phyloP scores from a whole-genome alignment of 2,329 filamentous ascomycete genomes.

The Beauveria australis region DNA sequence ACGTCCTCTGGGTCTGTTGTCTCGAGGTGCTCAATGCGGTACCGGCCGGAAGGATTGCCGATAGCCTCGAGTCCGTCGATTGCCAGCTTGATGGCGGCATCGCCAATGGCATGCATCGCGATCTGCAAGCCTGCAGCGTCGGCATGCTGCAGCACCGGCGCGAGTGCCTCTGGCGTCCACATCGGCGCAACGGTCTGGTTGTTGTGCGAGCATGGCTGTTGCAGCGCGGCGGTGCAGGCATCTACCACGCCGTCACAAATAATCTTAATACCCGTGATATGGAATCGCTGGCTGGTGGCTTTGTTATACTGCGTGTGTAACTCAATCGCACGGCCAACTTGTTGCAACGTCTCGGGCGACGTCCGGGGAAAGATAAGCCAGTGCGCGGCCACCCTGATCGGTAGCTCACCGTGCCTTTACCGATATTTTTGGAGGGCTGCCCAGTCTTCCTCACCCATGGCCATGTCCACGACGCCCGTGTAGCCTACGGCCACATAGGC shows the following conservation, averaged over 20 bases:
- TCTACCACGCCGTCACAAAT: constrained; percentile 58
- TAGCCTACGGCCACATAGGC: constrained; percentile 38
- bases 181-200: constrained; percentile 37
- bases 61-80: constrained; percentile 42
- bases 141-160: constrained; percentile 45
- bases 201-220: constrained; percentile 46
- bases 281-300: constrained; percentile 29
- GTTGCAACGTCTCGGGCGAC: constrained; percentile 25
- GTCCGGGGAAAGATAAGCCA: constrained; percentile 37
- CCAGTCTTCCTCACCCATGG: constrained; percentile 43
- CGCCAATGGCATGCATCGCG: constrained; percentile 17
- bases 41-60: constrained; percentile 37
- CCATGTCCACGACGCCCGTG: constrained; percentile 44
- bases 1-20: constrained; percentile 47
- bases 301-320: constrained; percentile 24
- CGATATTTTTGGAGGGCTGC: constrained; percentile 29
- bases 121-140: constrained; percentile 44
- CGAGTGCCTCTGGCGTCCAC: constrained; percentile 45
- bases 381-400: constrained; percentile 39
- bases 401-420: constrained; percentile 21
- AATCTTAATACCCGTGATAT: constrained; percentile 53
- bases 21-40: constrained; percentile 57
- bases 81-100: constrained; percentile 43
- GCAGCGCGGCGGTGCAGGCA: constrained; percentile 51
- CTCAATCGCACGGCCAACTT: constrained; percentile 37